These are phyloP conservation scores for Rutstroemia sp. DNA, from an alignment of 2,329 filamentous ascomycete genomes.

Conservation along the genomic window DNA sequence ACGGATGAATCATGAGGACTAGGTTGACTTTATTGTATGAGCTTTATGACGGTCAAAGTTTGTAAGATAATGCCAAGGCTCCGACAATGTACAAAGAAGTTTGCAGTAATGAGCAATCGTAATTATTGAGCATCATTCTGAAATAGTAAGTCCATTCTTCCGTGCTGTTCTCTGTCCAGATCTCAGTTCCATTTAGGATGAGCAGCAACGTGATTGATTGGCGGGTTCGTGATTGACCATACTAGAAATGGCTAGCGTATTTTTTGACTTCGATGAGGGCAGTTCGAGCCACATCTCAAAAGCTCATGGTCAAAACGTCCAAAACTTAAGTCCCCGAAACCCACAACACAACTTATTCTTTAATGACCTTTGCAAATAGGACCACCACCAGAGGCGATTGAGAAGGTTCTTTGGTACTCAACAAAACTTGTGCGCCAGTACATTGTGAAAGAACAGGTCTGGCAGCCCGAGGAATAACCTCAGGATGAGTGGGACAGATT, in stretches of 20 bases:
- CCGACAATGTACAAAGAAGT: too few species aligned
- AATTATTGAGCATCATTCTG: background rate
- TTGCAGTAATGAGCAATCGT: too few species aligned
- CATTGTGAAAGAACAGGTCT: slow-evolving; percentile 14
- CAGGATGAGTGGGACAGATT: slow-evolving; percentile 54
- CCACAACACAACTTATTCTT: background rate
- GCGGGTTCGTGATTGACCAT: background rate
- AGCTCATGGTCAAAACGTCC: slow-evolving; percentile 1
- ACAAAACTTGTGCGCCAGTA: slow-evolving; percentile 19
- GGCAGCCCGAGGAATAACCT: slow-evolving; percentile 16
- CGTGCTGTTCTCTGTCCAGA: slow-evolving; percentile 7
- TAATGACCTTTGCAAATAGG: background rate
- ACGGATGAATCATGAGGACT: background rate
- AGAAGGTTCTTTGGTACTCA: too few species aligned
- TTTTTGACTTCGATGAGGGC: background rate
- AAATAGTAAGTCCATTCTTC: background rate
- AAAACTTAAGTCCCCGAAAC: background rate
- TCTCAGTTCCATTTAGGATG: background rate
- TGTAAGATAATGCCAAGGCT: too few species aligned
- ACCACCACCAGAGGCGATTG: background rate
- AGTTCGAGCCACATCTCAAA: slow-evolving; percentile 10
- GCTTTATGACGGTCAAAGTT: background rate
- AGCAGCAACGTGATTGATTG: background rate
- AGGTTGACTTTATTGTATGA: background rate
- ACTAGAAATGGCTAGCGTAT: background rate